Evolutionary conservation across 2,329 filamentous ascomycete genomes (phyloP).

Genomic region (Dryadomyces sulphureus): DNA sequence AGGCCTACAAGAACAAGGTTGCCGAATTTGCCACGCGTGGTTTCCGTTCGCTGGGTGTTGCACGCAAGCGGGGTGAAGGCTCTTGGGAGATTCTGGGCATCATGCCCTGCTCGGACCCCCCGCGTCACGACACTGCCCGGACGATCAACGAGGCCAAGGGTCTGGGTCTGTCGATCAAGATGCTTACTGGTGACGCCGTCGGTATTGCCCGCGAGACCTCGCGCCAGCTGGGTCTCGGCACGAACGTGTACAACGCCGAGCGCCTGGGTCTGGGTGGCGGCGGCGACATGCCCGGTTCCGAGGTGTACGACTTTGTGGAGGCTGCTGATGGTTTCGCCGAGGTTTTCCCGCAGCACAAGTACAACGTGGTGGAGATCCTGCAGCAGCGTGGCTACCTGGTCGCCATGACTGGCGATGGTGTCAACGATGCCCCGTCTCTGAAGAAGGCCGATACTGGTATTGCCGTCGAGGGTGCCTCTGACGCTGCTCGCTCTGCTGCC

Average conservation of each 20-base stretch:
- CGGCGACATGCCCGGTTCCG: slow-evolving; percentile 84
- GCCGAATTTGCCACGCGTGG: slow-evolving; percentile 84
- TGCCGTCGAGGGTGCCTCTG: slow-evolving; percentile 81
- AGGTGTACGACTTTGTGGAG: slow-evolving; percentile 92
- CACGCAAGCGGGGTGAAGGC: slow-evolving; percentile 69
- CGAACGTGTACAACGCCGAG: slow-evolving; percentile 89
- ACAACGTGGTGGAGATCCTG: slow-evolving; percentile 83
- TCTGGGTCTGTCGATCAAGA: slow-evolving; percentile 83
- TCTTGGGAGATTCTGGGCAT: slow-evolving; percentile 88
- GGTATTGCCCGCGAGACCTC: slow-evolving; percentile 88
- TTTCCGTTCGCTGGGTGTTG: slow-evolving; percentile 87
- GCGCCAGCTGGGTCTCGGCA: slow-evolving; percentile 78
- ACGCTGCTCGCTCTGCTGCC: slow-evolving; percentile 78
- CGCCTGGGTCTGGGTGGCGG: slow-evolving; percentile 79
- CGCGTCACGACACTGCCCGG: slow-evolving; percentile 77
- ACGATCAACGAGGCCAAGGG: slow-evolving; percentile 83
- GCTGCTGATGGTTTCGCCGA: slow-evolving; percentile 90
- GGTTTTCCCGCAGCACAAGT: slow-evolving; percentile 92
- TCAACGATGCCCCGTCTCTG: slow-evolving; percentile 83
- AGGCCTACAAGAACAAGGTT: slow-evolving; percentile 84
- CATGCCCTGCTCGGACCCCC: slow-evolving; percentile 87
- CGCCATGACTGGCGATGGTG: slow-evolving; percentile 92
- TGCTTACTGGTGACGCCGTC: slow-evolving; percentile 90
- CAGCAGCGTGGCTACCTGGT: slow-evolving; percentile 88
- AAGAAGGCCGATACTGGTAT: slow-evolving; percentile 97